phyloP scores from a whole-genome alignment of 1,284 basidiomycete species.

The Apiotrichum montevideense region DNA sequence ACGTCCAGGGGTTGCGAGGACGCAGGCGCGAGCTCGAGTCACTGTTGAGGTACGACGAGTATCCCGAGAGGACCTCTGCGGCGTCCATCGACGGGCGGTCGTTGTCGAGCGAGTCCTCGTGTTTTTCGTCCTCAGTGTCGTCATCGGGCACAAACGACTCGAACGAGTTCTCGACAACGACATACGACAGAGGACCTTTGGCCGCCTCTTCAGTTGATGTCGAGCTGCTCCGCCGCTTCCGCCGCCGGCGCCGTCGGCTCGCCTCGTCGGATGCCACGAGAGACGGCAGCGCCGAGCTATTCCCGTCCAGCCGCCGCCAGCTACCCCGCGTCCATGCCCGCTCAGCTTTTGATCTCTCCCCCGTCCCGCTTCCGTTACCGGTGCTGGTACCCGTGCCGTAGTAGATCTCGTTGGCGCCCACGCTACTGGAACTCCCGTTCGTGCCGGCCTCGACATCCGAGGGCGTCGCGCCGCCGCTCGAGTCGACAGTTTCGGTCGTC shows the following conservation, averaged over 20 bases:
- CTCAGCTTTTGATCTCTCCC: background rate
- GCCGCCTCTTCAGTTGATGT: background rate
- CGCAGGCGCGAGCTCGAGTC: background rate
- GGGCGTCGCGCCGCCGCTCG: background rate
- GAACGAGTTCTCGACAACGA: conserved; percentile 1
- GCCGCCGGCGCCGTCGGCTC: background rate
- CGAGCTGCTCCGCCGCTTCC: background rate
- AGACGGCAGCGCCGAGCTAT: background rate
- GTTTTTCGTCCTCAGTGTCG: background rate
- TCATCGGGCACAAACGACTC: background rate
- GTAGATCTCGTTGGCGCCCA: background rate
- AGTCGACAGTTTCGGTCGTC: background rate
- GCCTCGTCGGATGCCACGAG: background rate
- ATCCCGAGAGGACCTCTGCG: background rate
- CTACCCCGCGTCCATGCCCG: background rate
- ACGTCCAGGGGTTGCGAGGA: background rate
- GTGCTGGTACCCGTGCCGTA: background rate
- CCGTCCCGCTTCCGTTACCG: too few relatives aligned
- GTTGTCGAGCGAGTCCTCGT: background rate
- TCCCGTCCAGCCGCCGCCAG: background rate
- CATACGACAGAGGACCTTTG: background rate
- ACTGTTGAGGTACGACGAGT: background rate
- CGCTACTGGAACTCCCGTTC: background rate
- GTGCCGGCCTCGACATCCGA: background rate
- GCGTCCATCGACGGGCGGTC: background rate